Evolutionary conservation across 2,329 filamentous ascomycete species (phyloP).

Genomic region (Talaromyces sp.): DNA sequence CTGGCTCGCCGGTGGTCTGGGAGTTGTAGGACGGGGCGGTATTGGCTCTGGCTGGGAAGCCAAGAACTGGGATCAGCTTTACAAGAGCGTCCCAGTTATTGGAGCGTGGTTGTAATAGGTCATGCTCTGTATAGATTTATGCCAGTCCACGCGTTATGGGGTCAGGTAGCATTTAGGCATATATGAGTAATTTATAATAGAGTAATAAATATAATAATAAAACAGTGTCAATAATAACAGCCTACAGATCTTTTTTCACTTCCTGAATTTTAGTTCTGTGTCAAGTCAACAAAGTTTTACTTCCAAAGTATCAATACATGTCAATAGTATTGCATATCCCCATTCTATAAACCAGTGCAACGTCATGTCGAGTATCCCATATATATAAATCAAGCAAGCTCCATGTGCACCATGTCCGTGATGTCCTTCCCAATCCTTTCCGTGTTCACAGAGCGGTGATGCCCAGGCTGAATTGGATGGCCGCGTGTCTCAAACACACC

Average conservation of each 20-base stretch:
- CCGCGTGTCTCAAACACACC: constrained; percentile 28
- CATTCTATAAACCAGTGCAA: neutral
- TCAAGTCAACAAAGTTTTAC: neutral
- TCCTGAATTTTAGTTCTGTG: neutral
- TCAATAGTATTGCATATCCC: too few relatives aligned
- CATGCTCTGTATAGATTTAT: neutral
- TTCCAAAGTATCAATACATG: neutral
- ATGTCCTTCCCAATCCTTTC: neutral
- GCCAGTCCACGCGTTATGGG: neutral
- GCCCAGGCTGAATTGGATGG: constrained; percentile 13
- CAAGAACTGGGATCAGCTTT: constrained; percentile 72
- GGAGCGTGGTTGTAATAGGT: constrained; percentile 42
- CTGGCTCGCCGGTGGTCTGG: constrained; percentile 80
- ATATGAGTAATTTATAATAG: neutral
- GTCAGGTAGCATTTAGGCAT: neutral
- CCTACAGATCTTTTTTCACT: neutral
- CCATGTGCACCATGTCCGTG: neutral
- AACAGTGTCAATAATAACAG: neutral
- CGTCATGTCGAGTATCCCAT: neutral
- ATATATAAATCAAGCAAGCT: neutral
- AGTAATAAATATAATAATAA: neutral
- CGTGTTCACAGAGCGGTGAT: neutral
- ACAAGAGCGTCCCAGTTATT: constrained; percentile 54
- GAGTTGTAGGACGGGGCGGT: constrained; percentile 69
- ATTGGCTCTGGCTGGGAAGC: constrained; percentile 71